Percentiles rank a stretch among this genome's conserved stretches.
Evolutionary conservation across 257 asterid genomes (phyloP).

Genomic region (Solanum rostratum): DNA sequence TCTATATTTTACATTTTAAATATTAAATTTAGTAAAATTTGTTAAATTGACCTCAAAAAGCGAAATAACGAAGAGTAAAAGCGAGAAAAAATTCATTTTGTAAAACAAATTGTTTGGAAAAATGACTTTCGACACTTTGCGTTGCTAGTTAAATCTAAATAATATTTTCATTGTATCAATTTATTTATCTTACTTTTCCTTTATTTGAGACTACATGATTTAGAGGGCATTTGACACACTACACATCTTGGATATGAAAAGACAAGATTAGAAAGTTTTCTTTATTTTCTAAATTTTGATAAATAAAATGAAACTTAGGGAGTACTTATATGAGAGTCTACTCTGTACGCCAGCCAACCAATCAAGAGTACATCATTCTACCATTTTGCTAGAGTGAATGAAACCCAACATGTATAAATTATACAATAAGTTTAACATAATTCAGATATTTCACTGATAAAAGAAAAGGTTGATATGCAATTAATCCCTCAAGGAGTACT

Average conservation of each 20-base stretch:
- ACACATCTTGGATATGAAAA: background rate
- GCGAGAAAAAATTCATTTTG: too few species aligned
- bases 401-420: background rate
- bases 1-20: too few species aligned
- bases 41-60: too few species aligned
- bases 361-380: background rate
- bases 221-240: background rate
- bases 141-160: too few species aligned
- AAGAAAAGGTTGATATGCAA: background rate
- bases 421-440: background rate
- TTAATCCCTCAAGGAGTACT: conserved; percentile 63
- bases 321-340: background rate
- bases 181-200: background rate
- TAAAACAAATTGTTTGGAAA: too few species aligned
- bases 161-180: too few species aligned
- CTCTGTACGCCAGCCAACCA: background rate
- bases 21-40: too few species aligned
- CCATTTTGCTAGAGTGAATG: background rate
- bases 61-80: too few species aligned
- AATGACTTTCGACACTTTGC: background rate
- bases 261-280: background rate
- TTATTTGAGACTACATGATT: background rate
- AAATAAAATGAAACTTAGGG: background rate
- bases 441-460: background rate
- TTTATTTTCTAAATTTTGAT: background rate